Percentiles rank a stretch among this genome's conserved stretches.
Conservation (phyloP, 2,329 filamentous ascomycete genomes). For the Exophiala alcalophila region DNA sequence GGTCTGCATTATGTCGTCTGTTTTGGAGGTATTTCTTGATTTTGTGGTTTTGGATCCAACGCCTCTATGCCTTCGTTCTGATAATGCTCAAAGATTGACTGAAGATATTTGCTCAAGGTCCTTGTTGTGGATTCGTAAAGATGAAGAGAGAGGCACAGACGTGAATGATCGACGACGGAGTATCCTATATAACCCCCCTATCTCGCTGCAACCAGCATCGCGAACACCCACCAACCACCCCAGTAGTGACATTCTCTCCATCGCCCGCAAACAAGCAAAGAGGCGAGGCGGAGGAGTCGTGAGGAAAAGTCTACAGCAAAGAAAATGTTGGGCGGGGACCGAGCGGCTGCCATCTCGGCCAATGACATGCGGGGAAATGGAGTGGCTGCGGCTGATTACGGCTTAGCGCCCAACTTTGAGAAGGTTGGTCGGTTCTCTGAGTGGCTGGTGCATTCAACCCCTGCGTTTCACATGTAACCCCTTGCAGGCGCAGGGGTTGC, state of each 20-base stretch:
- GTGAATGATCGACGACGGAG: no score
- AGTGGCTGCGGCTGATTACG: no score
- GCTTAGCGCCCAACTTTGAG: conserved; percentile 2
- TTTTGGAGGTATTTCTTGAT: not conserved
- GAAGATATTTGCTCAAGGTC: no score
- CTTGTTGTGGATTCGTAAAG: no score
- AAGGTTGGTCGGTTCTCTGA: conserved; percentile 10
- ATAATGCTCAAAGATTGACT: no score
- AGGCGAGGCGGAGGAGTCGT: conserved; percentile 31
- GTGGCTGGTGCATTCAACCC: not conserved
- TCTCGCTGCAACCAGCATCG: conserved; percentile 10
- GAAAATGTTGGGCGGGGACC: conserved; percentile 14
- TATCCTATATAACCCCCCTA: conserved; percentile 3
- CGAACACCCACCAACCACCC: conserved; percentile 6
- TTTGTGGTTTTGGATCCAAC: no score
- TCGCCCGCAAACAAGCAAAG: no score
- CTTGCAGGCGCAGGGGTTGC: no score
- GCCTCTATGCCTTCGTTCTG: no score
- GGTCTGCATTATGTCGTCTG: conserved; percentile 13
- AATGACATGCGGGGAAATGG: conserved; percentile 4
- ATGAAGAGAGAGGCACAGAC: no score
- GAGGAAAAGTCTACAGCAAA: conserved; percentile 3
- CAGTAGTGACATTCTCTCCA: conserved; percentile 4
- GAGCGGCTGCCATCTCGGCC: conserved; percentile 1
- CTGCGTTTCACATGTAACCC: conserved; percentile 1